Evolutionary conservation across 2,329 filamentous ascomycete genomes (phyloP).

Genomic region (Fusarium algeriense): DNA sequence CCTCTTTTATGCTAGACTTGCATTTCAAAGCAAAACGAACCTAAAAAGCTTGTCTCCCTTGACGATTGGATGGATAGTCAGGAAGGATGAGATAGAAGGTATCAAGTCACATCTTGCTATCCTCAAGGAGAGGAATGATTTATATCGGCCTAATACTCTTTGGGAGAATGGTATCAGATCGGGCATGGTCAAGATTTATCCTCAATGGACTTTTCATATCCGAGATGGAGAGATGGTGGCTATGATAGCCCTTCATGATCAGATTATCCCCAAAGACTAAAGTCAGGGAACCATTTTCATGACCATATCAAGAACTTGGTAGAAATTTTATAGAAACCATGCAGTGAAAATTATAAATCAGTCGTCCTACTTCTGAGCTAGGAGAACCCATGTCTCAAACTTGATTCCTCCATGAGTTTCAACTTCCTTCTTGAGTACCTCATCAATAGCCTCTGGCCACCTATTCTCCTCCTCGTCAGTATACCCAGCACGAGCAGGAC

Average conservation of each 20-base stretch:
- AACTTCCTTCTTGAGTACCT: conserved; percentile 36
- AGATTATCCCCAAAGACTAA: neutral
- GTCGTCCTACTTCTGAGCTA: conserved; percentile 37
- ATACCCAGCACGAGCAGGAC: conserved; percentile 37
- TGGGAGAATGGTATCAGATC: conserved; percentile 1
- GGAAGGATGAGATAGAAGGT: conserved; percentile 3
- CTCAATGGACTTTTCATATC: neutral
- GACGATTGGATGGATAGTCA: conserved; percentile 9
- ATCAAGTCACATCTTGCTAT: conserved; percentile 9
- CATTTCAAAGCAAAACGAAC: neutral
- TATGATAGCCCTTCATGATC: conserved; percentile 10
- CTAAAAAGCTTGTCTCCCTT: neutral
- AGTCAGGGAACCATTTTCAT: no score
- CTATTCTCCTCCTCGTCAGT: conserved; percentile 38
- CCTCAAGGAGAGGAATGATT: neutral
- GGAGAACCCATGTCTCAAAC: conserved; percentile 43
- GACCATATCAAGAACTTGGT: no score
- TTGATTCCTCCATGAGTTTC: conserved; percentile 38
- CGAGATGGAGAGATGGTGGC: conserved; percentile 8
- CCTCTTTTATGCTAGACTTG: neutral
- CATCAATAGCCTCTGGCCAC: conserved; percentile 41
- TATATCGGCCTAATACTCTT: neutral
- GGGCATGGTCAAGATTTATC: neutral
- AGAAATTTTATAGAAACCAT: no score
- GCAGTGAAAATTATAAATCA: no score